Conservation (phyloP, 495 filamentous ascomycete genomes). For the Tuber magnatum region DNA sequence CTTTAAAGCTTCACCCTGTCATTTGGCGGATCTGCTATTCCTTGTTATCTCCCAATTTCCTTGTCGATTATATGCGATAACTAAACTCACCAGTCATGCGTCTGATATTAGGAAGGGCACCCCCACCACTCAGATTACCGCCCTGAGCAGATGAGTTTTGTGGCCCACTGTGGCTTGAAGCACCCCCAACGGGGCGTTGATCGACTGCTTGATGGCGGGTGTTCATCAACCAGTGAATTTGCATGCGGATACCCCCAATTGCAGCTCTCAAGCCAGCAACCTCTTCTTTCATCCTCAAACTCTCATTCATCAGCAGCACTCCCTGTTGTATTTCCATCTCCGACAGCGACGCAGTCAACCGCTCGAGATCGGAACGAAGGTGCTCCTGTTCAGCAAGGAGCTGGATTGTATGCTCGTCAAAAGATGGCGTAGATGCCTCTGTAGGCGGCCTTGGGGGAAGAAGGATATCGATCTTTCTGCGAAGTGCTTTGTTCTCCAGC, state of each 20-base stretch:
- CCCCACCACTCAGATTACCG: constrained; percentile 2
- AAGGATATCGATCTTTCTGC: constrained; percentile 54
- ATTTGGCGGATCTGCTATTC: constrained; percentile 16
- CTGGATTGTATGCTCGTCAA: constrained; percentile 51
- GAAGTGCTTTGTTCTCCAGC: constrained; percentile 51
- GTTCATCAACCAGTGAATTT: constrained; percentile 63
- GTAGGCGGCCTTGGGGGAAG: constrained; percentile 24
- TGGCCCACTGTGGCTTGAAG: constrained; percentile 10
- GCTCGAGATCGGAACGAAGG: constrained; percentile 57
- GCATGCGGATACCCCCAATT: constrained; percentile 56
- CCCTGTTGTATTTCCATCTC: constrained; percentile 60
- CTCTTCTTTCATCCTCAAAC: constrained; percentile 59
- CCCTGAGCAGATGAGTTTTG: constrained; percentile 5
- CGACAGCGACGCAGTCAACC: constrained; percentile 46
- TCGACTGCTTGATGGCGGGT: constrained; percentile 48
- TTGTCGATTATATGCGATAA: background rate
- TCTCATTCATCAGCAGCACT: constrained; percentile 65
- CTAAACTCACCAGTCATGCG: constrained; percentile 17
- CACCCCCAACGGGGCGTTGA: constrained; percentile 1
- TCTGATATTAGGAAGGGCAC: constrained; percentile 7
- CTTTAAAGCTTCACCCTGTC: constrained; percentile 30
- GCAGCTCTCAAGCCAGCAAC: constrained; percentile 60
- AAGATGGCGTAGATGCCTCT: constrained; percentile 22
- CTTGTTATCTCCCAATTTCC: background rate
- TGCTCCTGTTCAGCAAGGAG: constrained; percentile 62